A percentile compares a stretch with the other conserved stretches of the same genome.
Conservation (phyloP, 1,284 basidiomycete species). For the Anthracocystis walkeri region DNA sequence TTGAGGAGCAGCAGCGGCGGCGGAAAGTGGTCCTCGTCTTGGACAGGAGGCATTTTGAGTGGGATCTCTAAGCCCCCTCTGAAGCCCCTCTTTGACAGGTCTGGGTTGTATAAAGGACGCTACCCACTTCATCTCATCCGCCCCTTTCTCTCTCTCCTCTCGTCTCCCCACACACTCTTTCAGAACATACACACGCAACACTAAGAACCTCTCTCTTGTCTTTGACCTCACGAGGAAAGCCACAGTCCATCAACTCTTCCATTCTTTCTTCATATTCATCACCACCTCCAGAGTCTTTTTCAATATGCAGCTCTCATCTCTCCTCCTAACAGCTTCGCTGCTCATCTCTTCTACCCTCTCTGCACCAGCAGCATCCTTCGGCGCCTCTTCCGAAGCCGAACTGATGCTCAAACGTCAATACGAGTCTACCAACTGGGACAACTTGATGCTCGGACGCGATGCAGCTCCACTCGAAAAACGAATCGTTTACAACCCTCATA, state of each 20-base stretch:
- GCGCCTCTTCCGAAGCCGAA: slow-evolving; percentile 20
- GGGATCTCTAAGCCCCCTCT: too few species aligned
- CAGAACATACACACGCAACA: too few species aligned
- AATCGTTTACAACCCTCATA: slow-evolving; percentile 51
- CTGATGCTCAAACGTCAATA: slow-evolving; percentile 46
- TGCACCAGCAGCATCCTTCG: slow-evolving; percentile 26
- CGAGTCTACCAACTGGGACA: slow-evolving; percentile 25
- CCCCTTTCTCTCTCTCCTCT: too few species aligned
- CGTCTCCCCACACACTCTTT: too few species aligned
- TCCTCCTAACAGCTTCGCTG: slow-evolving; percentile 27
- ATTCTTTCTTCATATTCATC: not conserved
- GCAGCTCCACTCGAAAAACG: slow-evolving; percentile 23
- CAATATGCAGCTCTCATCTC: slow-evolving; percentile 32
- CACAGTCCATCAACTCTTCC: not conserved
- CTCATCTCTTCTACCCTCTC: slow-evolving; percentile 25
- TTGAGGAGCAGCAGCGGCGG: not conserved
- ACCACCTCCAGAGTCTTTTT: not conserved
- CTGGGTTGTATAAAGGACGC: too few species aligned
- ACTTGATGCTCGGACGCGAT: slow-evolving; percentile 24
- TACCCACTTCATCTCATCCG: too few species aligned
- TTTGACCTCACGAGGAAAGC: not conserved
- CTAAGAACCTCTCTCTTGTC: not conserved
- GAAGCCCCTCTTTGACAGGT: too few species aligned
- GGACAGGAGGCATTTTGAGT: too few species aligned
- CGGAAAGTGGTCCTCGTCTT: too few species aligned